Evolutionary conservation across 2,329 filamentous ascomycete species (phyloP).

Genomic region (Didymella keratinophila): DNA sequence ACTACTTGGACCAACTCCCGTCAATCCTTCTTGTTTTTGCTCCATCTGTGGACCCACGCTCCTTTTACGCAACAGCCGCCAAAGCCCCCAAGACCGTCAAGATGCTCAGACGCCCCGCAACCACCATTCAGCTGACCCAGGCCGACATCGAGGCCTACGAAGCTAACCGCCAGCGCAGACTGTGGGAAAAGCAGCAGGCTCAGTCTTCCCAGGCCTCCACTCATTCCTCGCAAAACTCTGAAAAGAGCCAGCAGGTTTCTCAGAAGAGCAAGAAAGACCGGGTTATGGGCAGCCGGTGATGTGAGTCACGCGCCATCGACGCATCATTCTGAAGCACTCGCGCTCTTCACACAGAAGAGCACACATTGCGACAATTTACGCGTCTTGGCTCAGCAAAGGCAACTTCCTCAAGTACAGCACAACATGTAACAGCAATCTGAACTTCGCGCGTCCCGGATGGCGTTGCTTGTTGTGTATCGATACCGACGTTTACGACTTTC

Average conservation of each 20-base stretch:
- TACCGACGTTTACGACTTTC: neutral
- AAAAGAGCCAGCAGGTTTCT: constrained; percentile 26
- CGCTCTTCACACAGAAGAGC: neutral
- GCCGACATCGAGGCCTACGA: constrained; percentile 77
- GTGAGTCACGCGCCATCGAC: neutral
- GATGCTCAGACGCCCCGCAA: constrained; percentile 74
- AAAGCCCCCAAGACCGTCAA: constrained; percentile 15
- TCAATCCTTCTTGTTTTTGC: constrained; percentile 13
- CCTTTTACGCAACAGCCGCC: neutral
- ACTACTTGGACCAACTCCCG: constrained; percentile 1
- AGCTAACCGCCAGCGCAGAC: constrained; percentile 60
- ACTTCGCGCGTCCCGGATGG: neutral
- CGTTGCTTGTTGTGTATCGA: constrained; percentile 6
- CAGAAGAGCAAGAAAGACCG: constrained; percentile 43
- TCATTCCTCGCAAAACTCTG: constrained; percentile 16
- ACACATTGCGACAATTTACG: neutral
- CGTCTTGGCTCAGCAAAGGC: neutral
- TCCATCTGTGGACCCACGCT: constrained; percentile 8
- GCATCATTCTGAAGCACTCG: neutral
- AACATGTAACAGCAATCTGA: neutral
- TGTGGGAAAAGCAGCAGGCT: constrained; percentile 41
- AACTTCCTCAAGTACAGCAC: neutral
- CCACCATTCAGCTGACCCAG: constrained; percentile 71
- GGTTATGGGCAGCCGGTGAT: constrained; percentile 37
- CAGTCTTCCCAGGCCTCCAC: constrained; percentile 28